phyloP scores from a whole-genome alignment of 768 basidiomycete species.

The Lactifluus rugatus region DNA sequence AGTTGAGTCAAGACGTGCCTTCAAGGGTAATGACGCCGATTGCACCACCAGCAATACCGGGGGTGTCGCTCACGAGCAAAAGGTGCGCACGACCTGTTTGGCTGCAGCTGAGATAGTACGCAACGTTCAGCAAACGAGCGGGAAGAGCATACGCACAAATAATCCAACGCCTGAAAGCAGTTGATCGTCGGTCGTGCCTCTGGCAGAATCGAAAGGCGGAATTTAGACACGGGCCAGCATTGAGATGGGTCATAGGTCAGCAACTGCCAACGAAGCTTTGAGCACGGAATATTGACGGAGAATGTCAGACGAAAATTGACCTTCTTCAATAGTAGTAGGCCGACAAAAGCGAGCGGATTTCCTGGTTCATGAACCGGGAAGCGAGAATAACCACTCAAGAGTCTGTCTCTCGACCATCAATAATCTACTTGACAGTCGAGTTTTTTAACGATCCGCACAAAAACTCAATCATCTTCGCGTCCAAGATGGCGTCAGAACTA shows the following conservation, averaged over 20 bases:
- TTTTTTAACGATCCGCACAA: conserved; percentile 40
- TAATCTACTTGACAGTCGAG: not conserved
- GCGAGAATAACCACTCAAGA: conserved; percentile 81
- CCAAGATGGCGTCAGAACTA: conserved; percentile 64
- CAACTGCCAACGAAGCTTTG: conserved; percentile 38
- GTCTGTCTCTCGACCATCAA: conserved; percentile 28
- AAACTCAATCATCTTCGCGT: conserved; percentile 67
- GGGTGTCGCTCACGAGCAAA: conserved; percentile 73
- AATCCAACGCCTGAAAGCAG: conserved; percentile 91
- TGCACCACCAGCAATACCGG: conserved; percentile 74
- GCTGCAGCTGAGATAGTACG: conserved; percentile 29
- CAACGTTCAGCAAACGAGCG: not conserved
- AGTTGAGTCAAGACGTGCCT: conserved; percentile 31
- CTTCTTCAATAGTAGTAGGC: conserved; percentile 78
- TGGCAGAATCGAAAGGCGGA: conserved; percentile 74
- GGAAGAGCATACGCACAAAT: conserved; percentile 48
- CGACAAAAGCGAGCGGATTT: conserved; percentile 61
- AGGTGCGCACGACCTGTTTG: conserved; percentile 95
- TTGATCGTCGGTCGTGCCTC: conserved; percentile 85
- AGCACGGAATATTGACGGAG: not conserved
- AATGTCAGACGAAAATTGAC: conserved; percentile 26
- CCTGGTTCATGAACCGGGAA: conserved; percentile 79
- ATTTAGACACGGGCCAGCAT: conserved; percentile 60
- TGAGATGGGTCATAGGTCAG: conserved; percentile 84
- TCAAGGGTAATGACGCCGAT: conserved; percentile 88